Conservation (phyloP, 768 basidiomycete species). For the Solioccasus polychromus region DNA sequence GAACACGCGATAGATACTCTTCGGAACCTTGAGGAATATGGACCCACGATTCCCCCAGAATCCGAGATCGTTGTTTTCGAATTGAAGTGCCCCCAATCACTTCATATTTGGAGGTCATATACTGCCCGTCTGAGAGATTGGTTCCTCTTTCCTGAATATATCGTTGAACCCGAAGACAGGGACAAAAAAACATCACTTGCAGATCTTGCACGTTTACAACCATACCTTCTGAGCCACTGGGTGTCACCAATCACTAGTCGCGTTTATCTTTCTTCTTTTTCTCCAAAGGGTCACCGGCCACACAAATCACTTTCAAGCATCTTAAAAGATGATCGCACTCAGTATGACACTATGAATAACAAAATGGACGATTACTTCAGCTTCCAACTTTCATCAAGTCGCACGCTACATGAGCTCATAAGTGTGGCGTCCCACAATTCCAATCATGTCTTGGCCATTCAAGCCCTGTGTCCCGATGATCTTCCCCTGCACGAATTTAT, state of each 20-base stretch:
- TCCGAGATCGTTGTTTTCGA: not conserved
- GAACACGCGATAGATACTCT: not conserved
- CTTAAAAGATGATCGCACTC: too few species aligned
- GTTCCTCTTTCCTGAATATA: not conserved
- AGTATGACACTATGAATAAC: too few species aligned
- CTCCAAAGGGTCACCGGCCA: not conserved
- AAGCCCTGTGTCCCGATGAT: not conserved
- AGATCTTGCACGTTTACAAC: not conserved
- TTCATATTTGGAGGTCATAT: not conserved
- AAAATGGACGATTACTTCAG: too few species aligned
- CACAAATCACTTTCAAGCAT: not conserved
- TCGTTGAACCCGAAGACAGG: too few species aligned
- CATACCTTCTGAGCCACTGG: not conserved
- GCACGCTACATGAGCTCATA: too few species aligned
- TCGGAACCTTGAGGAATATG: not conserved
- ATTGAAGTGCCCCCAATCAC: not conserved
- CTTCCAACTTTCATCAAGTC: too few species aligned
- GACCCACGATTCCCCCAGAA: not conserved
- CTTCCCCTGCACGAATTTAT: not conserved
- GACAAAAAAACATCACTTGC: too few species aligned
- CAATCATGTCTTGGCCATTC: too few species aligned
- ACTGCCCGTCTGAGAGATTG: not conserved
- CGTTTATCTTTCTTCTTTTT: not conserved
- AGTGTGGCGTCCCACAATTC: too few species aligned
- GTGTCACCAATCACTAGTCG: not conserved